phyloP scores from a whole-genome alignment of 2,329 filamentous ascomycete species.

The Thelonectria discophora region DNA sequence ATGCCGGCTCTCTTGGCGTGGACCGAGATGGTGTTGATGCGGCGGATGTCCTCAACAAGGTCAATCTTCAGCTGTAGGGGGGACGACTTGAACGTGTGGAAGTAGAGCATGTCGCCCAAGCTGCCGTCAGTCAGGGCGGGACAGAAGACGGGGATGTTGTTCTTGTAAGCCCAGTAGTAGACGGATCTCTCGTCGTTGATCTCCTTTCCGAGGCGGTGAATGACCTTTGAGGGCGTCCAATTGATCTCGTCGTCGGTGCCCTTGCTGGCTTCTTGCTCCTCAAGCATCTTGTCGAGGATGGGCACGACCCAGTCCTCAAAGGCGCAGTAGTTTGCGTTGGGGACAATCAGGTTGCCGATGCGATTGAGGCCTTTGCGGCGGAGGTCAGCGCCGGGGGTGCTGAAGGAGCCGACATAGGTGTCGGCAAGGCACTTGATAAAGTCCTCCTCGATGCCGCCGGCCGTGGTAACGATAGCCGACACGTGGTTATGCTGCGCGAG shows the following conservation, averaged over 20 bases:
- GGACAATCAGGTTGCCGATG: conserved; percentile 94
- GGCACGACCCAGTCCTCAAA: conserved; percentile 99
- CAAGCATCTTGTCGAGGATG: conserved; percentile 92
- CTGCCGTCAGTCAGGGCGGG: conserved; percentile 95
- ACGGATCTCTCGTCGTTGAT: conserved; percentile 93
- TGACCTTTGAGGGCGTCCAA: conserved; percentile 96
- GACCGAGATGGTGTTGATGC: conserved; percentile 91
- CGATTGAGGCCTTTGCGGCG: conserved; percentile 90
- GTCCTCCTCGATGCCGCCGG: conserved; percentile 95
- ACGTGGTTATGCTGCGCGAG: conserved; percentile 93
- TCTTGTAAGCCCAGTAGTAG: conserved; percentile 97
- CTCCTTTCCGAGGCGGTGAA: conserved; percentile 87
- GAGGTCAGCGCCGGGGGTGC: conserved; percentile 77
- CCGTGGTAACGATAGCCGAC: conserved; percentile 92
- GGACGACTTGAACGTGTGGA: conserved; percentile 92
- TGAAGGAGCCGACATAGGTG: conserved; percentile 92
- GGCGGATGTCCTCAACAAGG: conserved; percentile 91
- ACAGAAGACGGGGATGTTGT: conserved; percentile 96
- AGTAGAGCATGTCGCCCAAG: conserved; percentile 97
- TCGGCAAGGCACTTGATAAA: conserved; percentile 97
- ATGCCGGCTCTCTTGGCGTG: conserved; percentile 89
- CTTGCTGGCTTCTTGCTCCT: conserved; percentile 87
- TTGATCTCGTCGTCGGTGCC: conserved; percentile 73
- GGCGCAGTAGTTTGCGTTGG: conserved; percentile 93
- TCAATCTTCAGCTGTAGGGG: conserved; percentile 85